Evolutionary conservation across 257 asterid species (phyloP), one percentile per base, ranked within the genome.

Genomic region (Rehmannia glutinosa): DNA sequence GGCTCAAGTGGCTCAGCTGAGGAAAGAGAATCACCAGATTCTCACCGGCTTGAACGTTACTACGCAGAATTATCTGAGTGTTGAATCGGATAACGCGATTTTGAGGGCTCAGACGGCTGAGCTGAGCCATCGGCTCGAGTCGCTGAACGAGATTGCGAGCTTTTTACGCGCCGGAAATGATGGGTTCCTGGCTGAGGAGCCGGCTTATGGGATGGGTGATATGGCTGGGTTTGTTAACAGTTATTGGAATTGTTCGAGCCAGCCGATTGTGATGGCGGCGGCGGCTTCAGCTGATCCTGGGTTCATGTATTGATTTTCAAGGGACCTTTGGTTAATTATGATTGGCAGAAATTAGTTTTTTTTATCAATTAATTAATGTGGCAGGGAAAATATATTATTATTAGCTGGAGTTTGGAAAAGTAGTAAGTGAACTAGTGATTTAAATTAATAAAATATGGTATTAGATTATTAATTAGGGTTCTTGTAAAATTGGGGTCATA

Each of bases 71-170:
- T 85, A 55, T 62, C 60, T 74, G 36, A 69, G 68, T 23, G 83
- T 87, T 11, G 98, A 89, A 53, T 80, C 99, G 3, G 98, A 94
- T 15, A 94, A 94, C 78, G 80, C 90, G 4, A 67, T 94, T 35
- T 77, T 94, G 28, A 67, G 87, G n/a, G 98, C 98, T 39, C 98
- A 82, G 76, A 84, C 77, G 11, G 81, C 83, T 5, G 99, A 89
- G 75, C 90, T 94, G 19, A 83, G 58, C 83, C 86, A 76, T 43
- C 83, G 99, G 51, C 89, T 94, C 56, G 82, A 84, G 54, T 86
- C 97, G 3, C 70, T 94, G 45, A 72, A 77, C 46, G 96, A 88
- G 56, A 90, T 93, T 9, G 66, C 75, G 32, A 51, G 64, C 46
- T 77, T 73, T 65, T 8, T 85, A 67, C 66, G 81, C 62, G 63